phyloP scores from a whole-genome alignment of 805 yeast genomes.

The Saturnispora zaruensis region DNA sequence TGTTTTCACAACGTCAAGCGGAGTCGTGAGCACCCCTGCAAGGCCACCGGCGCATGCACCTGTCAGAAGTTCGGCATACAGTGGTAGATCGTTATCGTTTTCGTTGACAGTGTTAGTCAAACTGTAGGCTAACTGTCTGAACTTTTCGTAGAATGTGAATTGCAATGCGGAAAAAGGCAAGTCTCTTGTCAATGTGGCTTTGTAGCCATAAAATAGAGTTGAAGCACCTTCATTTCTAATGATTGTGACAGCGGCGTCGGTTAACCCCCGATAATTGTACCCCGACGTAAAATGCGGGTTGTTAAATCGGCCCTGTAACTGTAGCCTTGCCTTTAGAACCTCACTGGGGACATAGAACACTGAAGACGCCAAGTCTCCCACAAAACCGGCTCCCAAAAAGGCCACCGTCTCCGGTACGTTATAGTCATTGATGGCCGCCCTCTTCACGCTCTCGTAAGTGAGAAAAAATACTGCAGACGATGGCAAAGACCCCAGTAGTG shows the following conservation, averaged over 20 bases:
- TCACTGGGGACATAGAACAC: constrained; percentile 92
- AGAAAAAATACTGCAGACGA: constrained; percentile 92
- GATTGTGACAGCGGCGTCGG: constrained; percentile 63
- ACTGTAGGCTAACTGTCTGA: constrained; percentile 50
- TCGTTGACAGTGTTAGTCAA: constrained; percentile 14
- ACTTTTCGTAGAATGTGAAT: constrained; percentile 88
- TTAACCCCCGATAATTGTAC: constrained; percentile 72
- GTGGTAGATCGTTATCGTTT: constrained; percentile 34
- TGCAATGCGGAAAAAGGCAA: constrained; percentile 94
- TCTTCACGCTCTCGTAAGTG: constrained; percentile 76
- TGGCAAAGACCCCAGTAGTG: constrained; percentile 87
- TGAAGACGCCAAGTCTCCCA: constrained; percentile 90
- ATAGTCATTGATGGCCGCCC: constrained; percentile 55
- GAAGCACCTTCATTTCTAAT: constrained; percentile 59
- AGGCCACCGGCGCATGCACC: constrained; percentile 97
- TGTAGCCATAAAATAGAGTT: constrained; percentile 83
- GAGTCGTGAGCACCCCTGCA: constrained; percentile 85
- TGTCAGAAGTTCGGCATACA: constrained; percentile 60
- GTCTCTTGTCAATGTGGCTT: constrained; percentile 87
- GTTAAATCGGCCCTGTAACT: constrained; percentile 81
- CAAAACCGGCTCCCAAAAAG: constrained; percentile 75
- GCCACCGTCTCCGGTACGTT: constrained; percentile 69
- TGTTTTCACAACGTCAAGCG: constrained; percentile 86
- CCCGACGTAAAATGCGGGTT: constrained; percentile 75
- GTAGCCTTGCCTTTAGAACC: constrained; percentile 86